These are phyloP conservation scores for Haplosporangium gracile DNA, from an alignment of 192 early-diverging fungal species.

Conservation along the genomic window DNA sequence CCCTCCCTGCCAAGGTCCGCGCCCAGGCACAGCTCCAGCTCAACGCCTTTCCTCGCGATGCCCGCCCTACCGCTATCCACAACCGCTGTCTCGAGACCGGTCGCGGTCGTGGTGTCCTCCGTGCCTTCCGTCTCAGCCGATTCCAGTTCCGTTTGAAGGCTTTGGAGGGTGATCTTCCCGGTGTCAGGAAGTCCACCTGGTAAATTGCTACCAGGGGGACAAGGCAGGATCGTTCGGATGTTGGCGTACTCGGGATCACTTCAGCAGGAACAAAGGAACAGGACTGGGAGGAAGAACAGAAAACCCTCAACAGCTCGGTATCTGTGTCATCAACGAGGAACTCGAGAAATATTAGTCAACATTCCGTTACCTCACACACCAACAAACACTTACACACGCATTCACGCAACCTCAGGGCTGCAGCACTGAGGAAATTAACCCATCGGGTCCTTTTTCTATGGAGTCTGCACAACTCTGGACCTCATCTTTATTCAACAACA, in stretches of 20 bases:
- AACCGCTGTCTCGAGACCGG: conserved; percentile 85
- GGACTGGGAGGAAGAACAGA: not conserved
- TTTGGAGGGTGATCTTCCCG: conserved; percentile 82
- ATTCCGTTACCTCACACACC: not conserved
- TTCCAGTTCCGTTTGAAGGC: conserved; percentile 88
- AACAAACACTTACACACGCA: not conserved
- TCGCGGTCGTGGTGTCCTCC: conserved; percentile 80
- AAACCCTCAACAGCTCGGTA: not conserved
- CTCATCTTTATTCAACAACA: not conserved
- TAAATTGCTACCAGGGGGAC: conserved; percentile 50
- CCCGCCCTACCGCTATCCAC: conserved; percentile 73
- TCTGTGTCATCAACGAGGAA: not conserved
- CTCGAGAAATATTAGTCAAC: not conserved
- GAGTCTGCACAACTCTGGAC: not conserved
- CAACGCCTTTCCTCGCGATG: conserved; percentile 73
- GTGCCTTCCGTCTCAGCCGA: conserved; percentile 80
- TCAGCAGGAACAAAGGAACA: not conserved
- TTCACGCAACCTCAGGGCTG: not conserved
- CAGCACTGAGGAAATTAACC: not conserved
- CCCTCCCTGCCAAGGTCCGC: conserved; percentile 77
- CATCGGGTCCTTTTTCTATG: not conserved
- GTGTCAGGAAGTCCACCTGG: conserved; percentile 87
- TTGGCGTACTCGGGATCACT: not conserved
- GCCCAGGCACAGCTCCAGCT: conserved; percentile 83
- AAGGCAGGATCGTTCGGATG: not conserved